Conservation (phyloP, 495 filamentous ascomycete species). For the Xylaria flabelliformis region DNA sequence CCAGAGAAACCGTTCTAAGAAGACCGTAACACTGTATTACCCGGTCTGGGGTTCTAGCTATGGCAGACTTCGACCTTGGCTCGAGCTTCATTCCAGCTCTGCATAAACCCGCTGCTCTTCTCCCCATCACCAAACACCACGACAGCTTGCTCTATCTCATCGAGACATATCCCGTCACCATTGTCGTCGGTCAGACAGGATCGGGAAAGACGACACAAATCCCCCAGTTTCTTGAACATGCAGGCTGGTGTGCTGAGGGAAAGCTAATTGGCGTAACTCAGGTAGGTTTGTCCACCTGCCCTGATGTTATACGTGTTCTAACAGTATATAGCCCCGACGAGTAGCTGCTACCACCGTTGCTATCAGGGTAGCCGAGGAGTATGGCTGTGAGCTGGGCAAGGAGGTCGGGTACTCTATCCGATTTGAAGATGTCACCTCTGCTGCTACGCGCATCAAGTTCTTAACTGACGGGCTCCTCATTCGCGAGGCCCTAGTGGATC, state of each 20-base stretch:
- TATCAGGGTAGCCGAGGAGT: conserved; percentile 88
- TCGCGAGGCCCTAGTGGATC: conserved; percentile 92
- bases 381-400: conserved; percentile 88
- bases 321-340: conserved; percentile 72
- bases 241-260: conserved; percentile 83
- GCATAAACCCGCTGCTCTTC: conserved; percentile 75
- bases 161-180: conserved; percentile 78
- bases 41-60: conserved; percentile 30
- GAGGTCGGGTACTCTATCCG: conserved; percentile 96
- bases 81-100: conserved; percentile 74
- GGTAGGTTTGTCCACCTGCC: conserved; percentile 55
- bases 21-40: background rate
- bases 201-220: conserved; percentile 91
- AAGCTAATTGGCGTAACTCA: conserved; percentile 91
- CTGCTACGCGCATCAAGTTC: conserved; percentile 90
- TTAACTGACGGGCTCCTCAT: conserved; percentile 94
- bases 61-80: conserved; percentile 66
- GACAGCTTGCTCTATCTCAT: conserved; percentile 77
- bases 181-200: conserved; percentile 89
- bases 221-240: conserved; percentile 84
- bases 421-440: conserved; percentile 95
- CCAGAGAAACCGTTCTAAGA: background rate
- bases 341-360: conserved; percentile 95
- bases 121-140: conserved; percentile 80
- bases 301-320: conserved; percentile 18